Base-by-base conservation (phyloP, 345 rosid species). In the Eucalyptus curtisii region DNA sequence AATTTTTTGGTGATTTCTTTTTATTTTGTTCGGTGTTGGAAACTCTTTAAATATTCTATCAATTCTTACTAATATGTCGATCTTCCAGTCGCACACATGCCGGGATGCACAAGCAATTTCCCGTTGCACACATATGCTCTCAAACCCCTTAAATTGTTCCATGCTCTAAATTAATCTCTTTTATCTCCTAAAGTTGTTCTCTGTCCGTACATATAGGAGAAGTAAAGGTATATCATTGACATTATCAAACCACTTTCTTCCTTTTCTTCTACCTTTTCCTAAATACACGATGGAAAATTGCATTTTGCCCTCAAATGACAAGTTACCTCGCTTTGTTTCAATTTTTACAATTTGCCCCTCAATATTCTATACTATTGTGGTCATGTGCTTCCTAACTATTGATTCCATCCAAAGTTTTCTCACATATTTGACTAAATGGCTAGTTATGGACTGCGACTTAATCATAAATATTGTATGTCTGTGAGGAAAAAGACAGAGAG, bases 201-300 rank as follows among this genome's bases (percentile, higher is more conserved):
- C 68, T 61, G 68, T 30, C 68, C 16, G 16, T 61, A 61, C 68
- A 27, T 61, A 59, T 61, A 0, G 17, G 16, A 61, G 15, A 6
- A 61, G 33, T 5, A 61, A 61, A 61, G 31, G 68, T 12, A 13
- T 30, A 27, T 12, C 33, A 30, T 61, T 30, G 33, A 61, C 27
- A 55, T 30, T 6, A 61, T 30, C 68, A 30, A 27, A 61, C 15
- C 68, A 27, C 31, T 61, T 27, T 61, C 68, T 61, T 13, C 17
- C 16, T 61, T 61, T 3, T 61, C 68, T 10, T 30, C 6, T 5
- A 27, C 2, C 2, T 27, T 61, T 61, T 13, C 68, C 31, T 13
- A 3, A 27, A 27, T 61, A 61, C 31, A 61, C 0, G 4, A 59
- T 0, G 16, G 17, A 13, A 9, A 27, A 3, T 68, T 68, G 44